Base-by-base conservation (phyloP, 108 stramenopile species). In the Bacterosira constricta region DNA sequence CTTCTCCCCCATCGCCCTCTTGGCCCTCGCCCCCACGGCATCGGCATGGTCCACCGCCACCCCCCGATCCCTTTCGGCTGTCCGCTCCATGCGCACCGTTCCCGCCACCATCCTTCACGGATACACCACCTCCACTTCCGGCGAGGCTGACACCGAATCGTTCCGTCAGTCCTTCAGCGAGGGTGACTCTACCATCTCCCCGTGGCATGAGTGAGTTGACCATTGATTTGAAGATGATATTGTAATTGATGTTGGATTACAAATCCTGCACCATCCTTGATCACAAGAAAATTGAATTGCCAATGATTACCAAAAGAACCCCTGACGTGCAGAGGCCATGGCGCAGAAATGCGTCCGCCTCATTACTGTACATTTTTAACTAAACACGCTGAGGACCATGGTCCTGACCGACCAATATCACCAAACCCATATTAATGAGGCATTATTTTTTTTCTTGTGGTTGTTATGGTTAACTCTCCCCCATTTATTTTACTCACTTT, bases 171-270 rank as follows among this genome's bases (percentile, higher is more conserved):
- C 87, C 46, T 92, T 90, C 83, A 84, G 75, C 78, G 89, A 87
- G 21, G 79, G 79, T 0, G 86, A 79, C 21, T 47, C 66, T 32
- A 61, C 75, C 38, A 82, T 95, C 34, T 89, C 88, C 26, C 93
- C 93, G 10, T 95, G 93, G 93, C 93, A 95, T 71, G 93, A 95
- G n/a, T n/a, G n/a, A n/a, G n/a, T n/a, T n/a, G n/a, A n/a, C n/a
- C n/a, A n/a, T n/a, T n/a, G n/a, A n/a, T n/a, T n/a, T n/a, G n/a
- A n/a, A n/a, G n/a, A n/a, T n/a, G n/a, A n/a, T n/a, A n/a, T n/a
- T n/a, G n/a, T n/a, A n/a, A n/a, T n/a, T n/a, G n/a, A n/a, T n/a
- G n/a, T n/a, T n/a, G n/a, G n/a, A n/a, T n/a, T n/a, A n/a, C n/a
- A n/a, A n/a, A n/a, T n/a, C n/a, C n/a, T n/a, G n/a, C n/a, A n/a